A percentile compares a stretch with the other conserved stretches of the same genome.
Conservation (phyloP, 176 grass and related monocot genomes). For the Aegilops longissima region DNA sequence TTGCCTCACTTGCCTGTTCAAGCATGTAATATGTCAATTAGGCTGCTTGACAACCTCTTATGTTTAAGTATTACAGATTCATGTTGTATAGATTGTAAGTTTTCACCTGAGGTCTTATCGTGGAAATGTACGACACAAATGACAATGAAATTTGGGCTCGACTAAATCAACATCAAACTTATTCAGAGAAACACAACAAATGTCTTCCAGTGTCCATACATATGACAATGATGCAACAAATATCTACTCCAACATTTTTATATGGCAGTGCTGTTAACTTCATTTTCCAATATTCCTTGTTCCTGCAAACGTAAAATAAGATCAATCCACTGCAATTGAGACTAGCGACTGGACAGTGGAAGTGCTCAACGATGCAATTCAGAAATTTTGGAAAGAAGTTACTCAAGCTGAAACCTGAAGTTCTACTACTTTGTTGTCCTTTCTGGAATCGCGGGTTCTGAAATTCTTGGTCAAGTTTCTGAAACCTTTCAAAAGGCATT, state of each 20-base stretch:
- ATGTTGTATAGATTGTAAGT: not conserved
- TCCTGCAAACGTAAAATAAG: not conserved
- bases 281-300: not conserved
- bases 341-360: not conserved
- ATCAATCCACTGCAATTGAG: not conserved
- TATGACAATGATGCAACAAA: not conserved
- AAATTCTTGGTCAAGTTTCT: not conserved
- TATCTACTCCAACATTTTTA: not conserved
- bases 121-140: no score
- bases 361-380: not conserved
- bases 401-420: not conserved
- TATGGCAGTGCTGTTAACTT: not conserved
- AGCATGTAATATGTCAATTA: not conserved
- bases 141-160: not conserved
- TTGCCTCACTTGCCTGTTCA: not conserved
- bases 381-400: constrained; percentile 25
- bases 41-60: not conserved
- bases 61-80: not conserved
- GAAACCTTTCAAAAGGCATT: not conserved
- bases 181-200: no score
- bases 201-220: no score
- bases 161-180: not conserved
- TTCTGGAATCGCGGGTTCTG: not conserved
- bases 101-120: not conserved
- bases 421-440: not conserved